Evolutionary conservation across 2,329 filamentous ascomycete genomes (phyloP).

Genomic region (Nemania abortiva): DNA sequence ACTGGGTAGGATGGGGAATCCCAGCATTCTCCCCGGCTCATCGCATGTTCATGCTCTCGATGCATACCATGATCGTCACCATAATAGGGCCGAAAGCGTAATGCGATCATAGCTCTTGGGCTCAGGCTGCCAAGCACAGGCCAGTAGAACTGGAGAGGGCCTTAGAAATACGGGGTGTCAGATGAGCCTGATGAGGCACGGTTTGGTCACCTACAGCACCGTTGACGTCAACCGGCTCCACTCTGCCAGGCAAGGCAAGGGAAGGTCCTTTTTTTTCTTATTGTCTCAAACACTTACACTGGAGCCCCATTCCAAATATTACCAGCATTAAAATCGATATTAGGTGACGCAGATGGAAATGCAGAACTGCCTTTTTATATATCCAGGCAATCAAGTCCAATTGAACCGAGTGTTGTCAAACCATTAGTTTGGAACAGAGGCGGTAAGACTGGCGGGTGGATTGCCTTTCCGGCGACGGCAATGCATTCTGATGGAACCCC

Average conservation of each 20-base stretch:
- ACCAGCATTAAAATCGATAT: neutral
- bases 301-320: neutral
- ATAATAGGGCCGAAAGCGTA: conserved; percentile 37
- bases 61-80: conserved; percentile 22
- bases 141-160: conserved; percentile 3
- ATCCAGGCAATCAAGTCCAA: neutral
- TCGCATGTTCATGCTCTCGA: conserved; percentile 13
- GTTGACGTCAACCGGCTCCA: conserved; percentile 10
- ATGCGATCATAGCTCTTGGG: neutral
- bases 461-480: neutral
- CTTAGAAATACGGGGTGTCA: conserved; percentile 9
- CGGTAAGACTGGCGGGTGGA: neutral
- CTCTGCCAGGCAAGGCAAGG: neutral
- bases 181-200: conserved; percentile 9
- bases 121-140: neutral
- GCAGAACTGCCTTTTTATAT: too few relatives aligned
- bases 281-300: neutral
- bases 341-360: too few relatives aligned
- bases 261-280: neutral
- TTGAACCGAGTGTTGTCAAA: neutral
- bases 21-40: conserved; percentile 13
- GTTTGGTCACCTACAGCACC: neutral
- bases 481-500: neutral
- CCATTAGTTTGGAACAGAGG: neutral
- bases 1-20: neutral